Evolutionary conservation across 495 filamentous ascomycete genomes (phyloP), one percentile per base, ranked within the genome.

Genomic region (Penicillium coprophilum): DNA sequence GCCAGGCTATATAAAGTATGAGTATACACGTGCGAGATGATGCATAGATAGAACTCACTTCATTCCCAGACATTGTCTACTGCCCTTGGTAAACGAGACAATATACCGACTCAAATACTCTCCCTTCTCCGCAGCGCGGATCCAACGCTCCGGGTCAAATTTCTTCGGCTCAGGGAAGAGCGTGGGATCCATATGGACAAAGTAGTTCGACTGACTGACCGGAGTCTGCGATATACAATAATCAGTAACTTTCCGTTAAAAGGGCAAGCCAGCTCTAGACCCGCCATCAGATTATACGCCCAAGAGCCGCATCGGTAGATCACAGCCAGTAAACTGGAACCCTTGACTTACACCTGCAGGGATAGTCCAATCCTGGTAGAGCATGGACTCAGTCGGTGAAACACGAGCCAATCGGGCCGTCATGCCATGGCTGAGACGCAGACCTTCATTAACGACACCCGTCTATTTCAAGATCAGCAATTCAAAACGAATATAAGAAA

Each of bases 111-210:
- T 49, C 23, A 80, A 57, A 27, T 62, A 43, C 32, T 66, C 49
- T 8, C 61, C 55, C 15, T 57, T 43, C 10, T 62, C 59, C 11
- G 50, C 46, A 5, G 68, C 63, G 8, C 61, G 56, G 21, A 81
- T 61, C 78, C 79, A 86, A 21, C 82, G 73, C 19, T 80, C 73
- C 0, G 83, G 82, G 13, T 69, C 53, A 58, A 80, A 83, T 12
- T 56, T 62, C 4, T 75, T 58, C 1, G 80, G 72, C 1, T 79
- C 59, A 0, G 79, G 77, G 55, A 81, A 84, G 11, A 82, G 50
- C 3, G 58, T 63, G 28, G 76, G 57, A 55, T 82, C 66, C 48
- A 68, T 71, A 57, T 82, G 80, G 9, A 80, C 67, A 53, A 78
- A 72, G 58, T 73, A 75, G 11, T 71, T 66, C 8, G 75, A 75